phyloP scores from a whole-genome alignment of 2,329 filamentous ascomycete species.

The Claviceps capensis region DNA sequence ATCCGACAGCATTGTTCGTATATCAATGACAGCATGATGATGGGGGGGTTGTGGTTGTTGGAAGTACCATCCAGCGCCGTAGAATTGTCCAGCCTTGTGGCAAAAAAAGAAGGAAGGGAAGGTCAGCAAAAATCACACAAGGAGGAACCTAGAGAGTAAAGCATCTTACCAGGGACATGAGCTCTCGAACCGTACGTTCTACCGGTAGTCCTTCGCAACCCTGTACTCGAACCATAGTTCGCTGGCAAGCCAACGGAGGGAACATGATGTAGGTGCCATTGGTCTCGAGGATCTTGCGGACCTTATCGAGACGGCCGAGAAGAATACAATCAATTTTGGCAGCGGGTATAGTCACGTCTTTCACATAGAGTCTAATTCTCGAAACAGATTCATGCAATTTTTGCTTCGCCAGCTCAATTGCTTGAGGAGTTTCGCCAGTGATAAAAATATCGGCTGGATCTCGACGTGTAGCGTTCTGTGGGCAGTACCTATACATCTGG shows the following conservation, averaged over 20 bases:
- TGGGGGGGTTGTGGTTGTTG: constrained; percentile 57
- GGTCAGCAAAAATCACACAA: background rate
- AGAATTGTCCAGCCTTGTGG: constrained; percentile 79
- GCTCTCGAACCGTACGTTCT: constrained; percentile 85
- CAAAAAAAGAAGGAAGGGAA: background rate
- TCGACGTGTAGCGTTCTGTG: constrained; percentile 65
- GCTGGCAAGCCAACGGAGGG: constrained; percentile 73
- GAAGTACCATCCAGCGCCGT: constrained; percentile 93
- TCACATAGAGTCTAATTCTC: constrained; percentile 72
- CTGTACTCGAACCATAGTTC: constrained; percentile 76
- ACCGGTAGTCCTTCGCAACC: constrained; percentile 87
- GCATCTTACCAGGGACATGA: constrained; percentile 73
- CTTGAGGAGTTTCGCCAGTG: constrained; percentile 74
- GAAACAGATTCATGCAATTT: constrained; percentile 77
- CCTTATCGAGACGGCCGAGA: constrained; percentile 82
- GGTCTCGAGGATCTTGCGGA: constrained; percentile 92
- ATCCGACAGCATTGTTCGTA: constrained; percentile 82
- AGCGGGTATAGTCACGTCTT: constrained; percentile 79
- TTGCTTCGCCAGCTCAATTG: constrained; percentile 78
- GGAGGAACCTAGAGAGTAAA: background rate
- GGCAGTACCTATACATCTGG: constrained; percentile 79
- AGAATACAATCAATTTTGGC: constrained; percentile 93
- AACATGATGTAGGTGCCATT: constrained; percentile 94
- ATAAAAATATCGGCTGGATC: constrained; percentile 89
- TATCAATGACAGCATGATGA: constrained; percentile 53